A percentile compares a stretch with the other conserved stretches of the same genome.
phyloP scores from a whole-genome alignment of 2,329 filamentous ascomycete genomes.

The Ceratocystis alfenasii region DNA sequence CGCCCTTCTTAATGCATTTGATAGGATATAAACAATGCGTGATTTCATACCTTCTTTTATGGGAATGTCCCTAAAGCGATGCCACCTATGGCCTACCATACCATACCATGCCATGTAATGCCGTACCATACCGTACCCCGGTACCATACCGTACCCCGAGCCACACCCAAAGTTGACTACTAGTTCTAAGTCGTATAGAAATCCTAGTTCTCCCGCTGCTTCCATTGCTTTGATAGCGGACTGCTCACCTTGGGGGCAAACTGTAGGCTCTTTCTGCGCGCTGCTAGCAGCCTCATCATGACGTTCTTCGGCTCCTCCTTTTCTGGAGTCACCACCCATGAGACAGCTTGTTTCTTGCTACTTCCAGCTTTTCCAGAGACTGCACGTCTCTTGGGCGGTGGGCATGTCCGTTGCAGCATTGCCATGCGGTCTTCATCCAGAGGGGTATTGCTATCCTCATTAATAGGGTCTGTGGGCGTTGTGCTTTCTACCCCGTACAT shows the following conservation, averaged over 20 bases:
- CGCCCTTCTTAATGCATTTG: not conserved
- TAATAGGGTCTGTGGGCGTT: constrained; percentile 24
- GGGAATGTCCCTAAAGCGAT: not conserved
- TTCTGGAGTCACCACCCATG: constrained; percentile 36
- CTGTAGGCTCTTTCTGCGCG: constrained; percentile 63
- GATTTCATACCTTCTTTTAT: constrained; percentile 7
- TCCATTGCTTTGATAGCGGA: constrained; percentile 51
- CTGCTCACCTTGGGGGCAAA: constrained; percentile 66
- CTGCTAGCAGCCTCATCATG: constrained; percentile 54
- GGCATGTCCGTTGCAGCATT: constrained; percentile 34
- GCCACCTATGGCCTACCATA: no score
- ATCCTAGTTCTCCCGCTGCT: constrained; percentile 24
- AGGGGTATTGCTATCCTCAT: constrained; percentile 39
- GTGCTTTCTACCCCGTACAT: constrained; percentile 27
- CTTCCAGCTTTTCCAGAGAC: constrained; percentile 8
- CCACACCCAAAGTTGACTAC: no score
- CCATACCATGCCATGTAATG: no score
- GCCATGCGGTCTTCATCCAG: constrained; percentile 11
- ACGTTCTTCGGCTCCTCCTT: constrained; percentile 44
- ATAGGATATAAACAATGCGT: constrained; percentile 10
- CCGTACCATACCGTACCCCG: no score
- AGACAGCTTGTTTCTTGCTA: constrained; percentile 24
- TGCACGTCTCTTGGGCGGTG: constrained; percentile 23
- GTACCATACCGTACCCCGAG: no score
- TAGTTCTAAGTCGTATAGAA: not conserved